phyloP scores from a whole-genome alignment of 1,139 yeast genomes.

The Saccharomycopsis phalli region DNA sequence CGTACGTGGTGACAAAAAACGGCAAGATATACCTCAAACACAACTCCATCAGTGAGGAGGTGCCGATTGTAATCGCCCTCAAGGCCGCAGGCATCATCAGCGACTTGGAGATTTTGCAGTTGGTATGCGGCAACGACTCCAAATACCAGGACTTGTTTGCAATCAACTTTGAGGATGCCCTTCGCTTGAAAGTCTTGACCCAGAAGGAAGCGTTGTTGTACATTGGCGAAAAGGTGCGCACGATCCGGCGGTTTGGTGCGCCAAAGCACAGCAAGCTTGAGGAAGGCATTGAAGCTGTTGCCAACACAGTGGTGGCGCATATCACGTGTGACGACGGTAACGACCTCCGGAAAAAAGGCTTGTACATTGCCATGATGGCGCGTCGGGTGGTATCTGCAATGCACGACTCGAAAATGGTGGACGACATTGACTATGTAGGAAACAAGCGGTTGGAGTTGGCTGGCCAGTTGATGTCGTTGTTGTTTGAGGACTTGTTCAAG shows the following conservation, averaged over 20 bases:
- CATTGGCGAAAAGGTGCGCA: slow-evolving; percentile 84
- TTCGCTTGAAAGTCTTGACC: slow-evolving; percentile 75
- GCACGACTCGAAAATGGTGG: slow-evolving; percentile 91
- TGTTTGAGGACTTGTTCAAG: slow-evolving; percentile 94
- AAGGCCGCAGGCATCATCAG: slow-evolving; percentile 95
- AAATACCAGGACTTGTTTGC: slow-evolving; percentile 87
- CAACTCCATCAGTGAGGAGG: slow-evolving; percentile 89
- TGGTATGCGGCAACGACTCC: slow-evolving; percentile 86
- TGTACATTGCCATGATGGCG: slow-evolving; percentile 94
- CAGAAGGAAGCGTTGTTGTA: slow-evolving; percentile 92
- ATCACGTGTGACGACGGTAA: slow-evolving; percentile 68
- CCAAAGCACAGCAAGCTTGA: slow-evolving; percentile 75
- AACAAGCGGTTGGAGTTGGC: slow-evolving; percentile 95
- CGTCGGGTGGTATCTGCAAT: slow-evolving; percentile 93
- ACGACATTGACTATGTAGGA: slow-evolving; percentile 97
- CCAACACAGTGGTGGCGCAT: slow-evolving; percentile 94
- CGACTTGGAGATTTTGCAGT: slow-evolving; percentile 86
- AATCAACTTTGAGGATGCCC: slow-evolving; percentile 89
- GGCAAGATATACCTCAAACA: slow-evolving; percentile 86
- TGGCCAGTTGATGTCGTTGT: slow-evolving; percentile 89
- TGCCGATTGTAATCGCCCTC: slow-evolving; percentile 85
- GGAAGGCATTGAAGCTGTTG: slow-evolving; percentile 96
- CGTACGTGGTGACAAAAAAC: slow-evolving; percentile 88
- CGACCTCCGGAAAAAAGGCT: slow-evolving; percentile 88
- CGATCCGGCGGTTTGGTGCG: slow-evolving; percentile 77